Evolutionary conservation across 129 eudicot genomes (phyloP).

Genomic region (Logfia minima): DNA sequence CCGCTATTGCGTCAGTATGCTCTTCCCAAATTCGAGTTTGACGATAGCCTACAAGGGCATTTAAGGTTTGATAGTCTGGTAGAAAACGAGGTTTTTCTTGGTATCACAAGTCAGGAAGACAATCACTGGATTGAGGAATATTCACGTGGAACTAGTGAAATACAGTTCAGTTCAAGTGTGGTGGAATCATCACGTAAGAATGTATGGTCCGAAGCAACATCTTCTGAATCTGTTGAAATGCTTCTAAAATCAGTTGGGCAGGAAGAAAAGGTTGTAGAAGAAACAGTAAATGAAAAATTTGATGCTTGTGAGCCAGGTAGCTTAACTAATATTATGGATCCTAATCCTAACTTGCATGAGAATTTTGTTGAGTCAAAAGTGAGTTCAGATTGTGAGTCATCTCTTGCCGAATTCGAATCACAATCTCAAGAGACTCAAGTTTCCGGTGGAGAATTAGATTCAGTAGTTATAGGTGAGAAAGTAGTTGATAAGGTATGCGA

Average conservation of each 20-base stretch:
- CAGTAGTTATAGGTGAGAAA: conserved; percentile 36
- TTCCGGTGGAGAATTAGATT: conserved; percentile 29
- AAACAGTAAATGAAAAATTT: conserved; percentile 39
- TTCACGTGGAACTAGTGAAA: conserved; percentile 67
- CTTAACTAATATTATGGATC: conserved; percentile 42
- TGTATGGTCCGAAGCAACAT: conserved; percentile 99
- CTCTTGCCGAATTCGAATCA: conserved; percentile 20
- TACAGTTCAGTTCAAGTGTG: conserved; percentile 68
- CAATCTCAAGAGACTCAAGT: conserved; percentile 23
- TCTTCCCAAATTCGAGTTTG: conserved; percentile 91
- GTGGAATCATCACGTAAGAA: conserved; percentile 66
- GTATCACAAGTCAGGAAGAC: conserved; percentile 87
- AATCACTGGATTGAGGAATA: conserved; percentile 94
- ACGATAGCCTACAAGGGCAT: conserved; percentile 68
- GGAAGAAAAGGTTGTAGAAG: conserved; percentile 73
- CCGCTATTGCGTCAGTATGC: conserved; percentile 58
- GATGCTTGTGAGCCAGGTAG: conserved; percentile 36
- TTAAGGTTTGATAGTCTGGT: conserved; percentile 83
- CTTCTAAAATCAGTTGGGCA: conserved; percentile 88
- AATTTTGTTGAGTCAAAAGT: conserved; percentile 9
- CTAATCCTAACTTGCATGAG: conserved; percentile 30
- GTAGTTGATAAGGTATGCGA: conserved; percentile 24
- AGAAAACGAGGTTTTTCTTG: conserved; percentile 91
- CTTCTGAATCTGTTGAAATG: conserved; percentile 97
- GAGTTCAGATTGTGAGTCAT: conserved; percentile 26